These are phyloP conservation scores for Tylopilus microsporus DNA, from an alignment of 1,284 basidiomycete species.

Conservation along the genomic window DNA sequence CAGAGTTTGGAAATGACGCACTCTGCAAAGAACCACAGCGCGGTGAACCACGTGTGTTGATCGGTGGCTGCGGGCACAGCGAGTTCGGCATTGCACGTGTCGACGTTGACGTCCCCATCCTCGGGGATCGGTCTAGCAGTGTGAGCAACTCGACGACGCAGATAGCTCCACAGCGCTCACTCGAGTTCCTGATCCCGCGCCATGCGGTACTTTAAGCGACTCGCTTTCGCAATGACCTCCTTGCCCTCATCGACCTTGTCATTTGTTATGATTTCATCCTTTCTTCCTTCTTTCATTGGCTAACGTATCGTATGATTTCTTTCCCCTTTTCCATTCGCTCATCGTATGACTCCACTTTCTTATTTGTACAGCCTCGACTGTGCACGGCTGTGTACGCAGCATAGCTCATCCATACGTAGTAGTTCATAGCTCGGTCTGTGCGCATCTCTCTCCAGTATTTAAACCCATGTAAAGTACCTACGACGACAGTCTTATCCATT, in stretches of 20 bases:
- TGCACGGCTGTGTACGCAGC: too few relatives aligned
- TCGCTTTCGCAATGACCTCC: slow-evolving; percentile 72
- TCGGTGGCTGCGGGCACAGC: slow-evolving; percentile 43
- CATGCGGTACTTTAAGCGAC: slow-evolving; percentile 88
- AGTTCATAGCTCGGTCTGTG: too few relatives aligned
- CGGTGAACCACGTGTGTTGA: slow-evolving; percentile 82
- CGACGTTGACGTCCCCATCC: slow-evolving; percentile 67
- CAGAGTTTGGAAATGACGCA: slow-evolving; percentile 40
- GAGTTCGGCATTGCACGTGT: slow-evolving; percentile 74
- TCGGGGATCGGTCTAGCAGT: slow-evolving; percentile 55
- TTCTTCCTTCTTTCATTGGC: too few relatives aligned
- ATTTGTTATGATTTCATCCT: too few relatives aligned
- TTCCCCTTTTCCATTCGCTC: too few relatives aligned
- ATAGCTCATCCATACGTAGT: too few relatives aligned
- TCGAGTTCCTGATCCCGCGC: slow-evolving; percentile 71
- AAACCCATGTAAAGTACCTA: too few relatives aligned
- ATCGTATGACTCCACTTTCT: too few relatives aligned
- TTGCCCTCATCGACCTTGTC: slow-evolving; percentile 68
- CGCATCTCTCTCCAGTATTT: too few relatives aligned
- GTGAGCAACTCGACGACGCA: neutral
- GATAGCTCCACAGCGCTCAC: slow-evolving; percentile 39
- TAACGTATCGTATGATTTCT: too few relatives aligned
- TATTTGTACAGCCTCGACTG: too few relatives aligned
- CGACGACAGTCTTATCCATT: too few relatives aligned
- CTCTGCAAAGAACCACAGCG: slow-evolving; percentile 94